A percentile compares a stretch with the other conserved stretches of the same genome.
Conservation (phyloP, 345 rosid species). For the Eucalyptus polyanthemos region DNA sequence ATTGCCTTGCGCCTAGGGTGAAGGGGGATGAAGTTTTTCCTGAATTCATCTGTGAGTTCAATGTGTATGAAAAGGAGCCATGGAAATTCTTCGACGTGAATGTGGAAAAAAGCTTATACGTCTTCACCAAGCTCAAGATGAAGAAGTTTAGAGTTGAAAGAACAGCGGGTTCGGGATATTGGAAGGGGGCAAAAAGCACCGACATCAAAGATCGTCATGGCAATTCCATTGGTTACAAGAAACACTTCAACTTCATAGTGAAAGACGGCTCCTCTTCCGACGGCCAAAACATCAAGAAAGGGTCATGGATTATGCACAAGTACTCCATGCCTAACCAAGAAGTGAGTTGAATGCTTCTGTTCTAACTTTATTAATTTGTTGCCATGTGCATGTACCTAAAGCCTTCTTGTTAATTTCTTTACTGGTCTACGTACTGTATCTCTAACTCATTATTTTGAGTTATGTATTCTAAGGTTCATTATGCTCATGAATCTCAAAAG, state of each 20-base stretch:
- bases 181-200: not conserved
- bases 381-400: not conserved
- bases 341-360: not conserved
- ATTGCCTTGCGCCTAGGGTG: not conserved
- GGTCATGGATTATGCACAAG: not conserved
- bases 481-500: not conserved
- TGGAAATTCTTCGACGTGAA: not conserved
- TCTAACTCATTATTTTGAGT: not conserved
- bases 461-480: not conserved
- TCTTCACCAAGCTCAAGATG: not conserved
- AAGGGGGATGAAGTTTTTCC: not conserved
- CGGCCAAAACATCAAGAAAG: fast-evolving
- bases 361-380: not conserved
- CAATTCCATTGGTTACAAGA: not conserved
- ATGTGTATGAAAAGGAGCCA: not conserved
- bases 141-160: not conserved
- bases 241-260: not conserved
- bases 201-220: not conserved
- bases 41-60: not conserved
- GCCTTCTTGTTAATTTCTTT: not conserved
- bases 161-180: not conserved
- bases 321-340: not conserved
- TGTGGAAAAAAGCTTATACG: not conserved
- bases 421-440: too few species aligned
- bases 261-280: not conserved